These are phyloP conservation scores for Rhodofomes roseus DNA, from an alignment of 1,284 basidiomycete species.

Conservation along the genomic window DNA sequence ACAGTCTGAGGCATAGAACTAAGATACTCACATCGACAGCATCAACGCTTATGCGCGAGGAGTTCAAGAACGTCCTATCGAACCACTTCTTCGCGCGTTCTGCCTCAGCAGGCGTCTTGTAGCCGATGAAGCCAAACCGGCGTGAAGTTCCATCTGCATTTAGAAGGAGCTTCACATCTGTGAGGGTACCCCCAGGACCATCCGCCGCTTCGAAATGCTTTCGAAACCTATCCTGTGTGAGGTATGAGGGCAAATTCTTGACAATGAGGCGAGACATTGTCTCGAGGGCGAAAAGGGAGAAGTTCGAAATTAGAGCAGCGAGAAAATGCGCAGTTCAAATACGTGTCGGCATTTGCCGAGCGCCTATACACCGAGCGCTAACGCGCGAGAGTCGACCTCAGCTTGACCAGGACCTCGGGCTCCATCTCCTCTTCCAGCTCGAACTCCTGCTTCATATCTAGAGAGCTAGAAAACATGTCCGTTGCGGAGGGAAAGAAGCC, in stretches of 20 bases:
- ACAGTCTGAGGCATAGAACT: not conserved
- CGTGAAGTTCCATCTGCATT: slow-evolving; percentile 79
- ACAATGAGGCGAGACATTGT: slow-evolving; percentile 88
- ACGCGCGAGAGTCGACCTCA: not conserved
- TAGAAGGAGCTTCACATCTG: slow-evolving; percentile 83
- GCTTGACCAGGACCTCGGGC: not conserved
- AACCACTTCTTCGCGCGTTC: slow-evolving; percentile 79
- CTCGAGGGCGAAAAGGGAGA: not conserved
- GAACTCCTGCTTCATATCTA: no score
- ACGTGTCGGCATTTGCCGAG: not conserved
- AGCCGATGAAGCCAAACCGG: slow-evolving; percentile 92
- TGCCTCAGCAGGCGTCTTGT: slow-evolving; percentile 80
- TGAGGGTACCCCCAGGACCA: slow-evolving; percentile 70
- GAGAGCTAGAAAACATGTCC: slow-evolving; percentile 13
- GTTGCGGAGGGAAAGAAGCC: not conserved
- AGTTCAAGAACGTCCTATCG: slow-evolving; percentile 78
- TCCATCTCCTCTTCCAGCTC: not conserved
- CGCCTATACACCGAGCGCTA: not conserved
- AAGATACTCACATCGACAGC: slow-evolving; percentile 66
- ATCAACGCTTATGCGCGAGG: slow-evolving; percentile 72
- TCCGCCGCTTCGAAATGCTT: slow-evolving; percentile 66
- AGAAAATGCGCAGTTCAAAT: not conserved
- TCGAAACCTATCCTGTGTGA: slow-evolving; percentile 64
- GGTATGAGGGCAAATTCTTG: slow-evolving; percentile 80
- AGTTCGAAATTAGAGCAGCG: not conserved